phyloP scores from a whole-genome alignment of 305 asterid genomes.

The Fraxinus floribunda region DNA sequence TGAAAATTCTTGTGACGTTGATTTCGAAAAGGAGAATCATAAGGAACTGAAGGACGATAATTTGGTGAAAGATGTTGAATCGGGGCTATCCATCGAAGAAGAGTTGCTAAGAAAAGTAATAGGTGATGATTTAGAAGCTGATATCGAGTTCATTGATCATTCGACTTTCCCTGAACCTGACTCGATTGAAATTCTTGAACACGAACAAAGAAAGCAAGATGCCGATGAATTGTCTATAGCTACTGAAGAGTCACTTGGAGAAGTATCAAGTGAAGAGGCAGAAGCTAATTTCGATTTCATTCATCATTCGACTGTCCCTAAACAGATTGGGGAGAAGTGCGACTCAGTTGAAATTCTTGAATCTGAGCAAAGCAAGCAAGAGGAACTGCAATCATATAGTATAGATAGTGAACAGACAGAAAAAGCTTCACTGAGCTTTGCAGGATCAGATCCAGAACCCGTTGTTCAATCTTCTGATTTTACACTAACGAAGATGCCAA shows the following conservation, averaged over 20 bases:
- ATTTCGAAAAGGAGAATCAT: neutral
- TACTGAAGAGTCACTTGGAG: neutral
- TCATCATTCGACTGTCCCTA: neutral
- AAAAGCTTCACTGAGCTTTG: too few species aligned
- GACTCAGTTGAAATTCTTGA: neutral
- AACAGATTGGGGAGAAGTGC: neutral
- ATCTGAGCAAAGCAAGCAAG: neutral
- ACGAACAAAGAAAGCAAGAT: neutral
- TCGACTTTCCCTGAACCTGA: neutral
- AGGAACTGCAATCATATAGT: too few species aligned
- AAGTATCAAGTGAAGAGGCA: neutral
- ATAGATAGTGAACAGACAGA: neutral
- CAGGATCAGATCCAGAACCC: too few species aligned
- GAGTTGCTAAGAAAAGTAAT: too few species aligned
- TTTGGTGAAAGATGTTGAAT: neutral
- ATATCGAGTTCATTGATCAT: neutral
- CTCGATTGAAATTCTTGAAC: neutral
- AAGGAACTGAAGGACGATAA: neutral
- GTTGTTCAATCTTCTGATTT: slow-evolving; percentile 6
- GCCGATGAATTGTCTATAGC: neutral
- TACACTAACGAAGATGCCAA: neutral
- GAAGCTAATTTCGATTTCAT: neutral
- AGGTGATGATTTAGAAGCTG: neutral
- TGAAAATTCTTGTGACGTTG: neutral
- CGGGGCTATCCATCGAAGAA: neutral